These are phyloP conservation scores for Brettanomyces sp. DNA, from an alignment of 805 yeast genomes.

Conservation along the genomic window DNA sequence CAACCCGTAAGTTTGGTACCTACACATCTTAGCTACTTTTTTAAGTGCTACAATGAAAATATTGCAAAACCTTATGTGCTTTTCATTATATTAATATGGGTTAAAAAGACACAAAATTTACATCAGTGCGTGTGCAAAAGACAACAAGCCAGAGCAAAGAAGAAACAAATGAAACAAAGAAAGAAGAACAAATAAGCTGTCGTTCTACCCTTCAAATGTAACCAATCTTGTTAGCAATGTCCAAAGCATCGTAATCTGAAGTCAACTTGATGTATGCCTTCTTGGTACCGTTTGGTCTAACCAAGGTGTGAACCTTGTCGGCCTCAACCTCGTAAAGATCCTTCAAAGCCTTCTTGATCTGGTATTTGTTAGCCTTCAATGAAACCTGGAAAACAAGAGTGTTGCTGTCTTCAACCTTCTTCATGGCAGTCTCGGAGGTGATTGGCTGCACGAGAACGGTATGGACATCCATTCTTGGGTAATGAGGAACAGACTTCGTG, in stretches of 20 bases:
- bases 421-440: slow-evolving; percentile 97
- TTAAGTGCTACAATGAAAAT: no score
- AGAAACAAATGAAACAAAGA: no score
- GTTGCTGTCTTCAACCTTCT: slow-evolving; percentile 99
- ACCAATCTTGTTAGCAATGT: slow-evolving; percentile 99
- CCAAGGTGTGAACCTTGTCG: slow-evolving; percentile 87
- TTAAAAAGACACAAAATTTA: not conserved
- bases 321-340: slow-evolving; percentile 96
- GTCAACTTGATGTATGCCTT: slow-evolving; percentile 99
- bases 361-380: slow-evolving; percentile 95
- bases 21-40: no score
- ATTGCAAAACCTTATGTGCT: not conserved
- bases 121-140: not conserved
- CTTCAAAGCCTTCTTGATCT: slow-evolving; percentile 97
- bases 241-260: slow-evolving; percentile 98
- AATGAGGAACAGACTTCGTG: slow-evolving; percentile 95
- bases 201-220: slow-evolving; percentile 56
- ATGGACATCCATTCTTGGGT: slow-evolving; percentile 94
- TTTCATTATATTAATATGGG: not conserved
- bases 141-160: no score
- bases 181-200: not conserved
- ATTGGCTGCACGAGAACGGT: slow-evolving; percentile 89
- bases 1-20: no score
- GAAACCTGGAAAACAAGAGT: slow-evolving; percentile 98
- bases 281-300: slow-evolving; percentile 99